Base-by-base conservation (phyloP, 202 grass and related monocot species). In the Cymbopogon flexuosus region DNA sequence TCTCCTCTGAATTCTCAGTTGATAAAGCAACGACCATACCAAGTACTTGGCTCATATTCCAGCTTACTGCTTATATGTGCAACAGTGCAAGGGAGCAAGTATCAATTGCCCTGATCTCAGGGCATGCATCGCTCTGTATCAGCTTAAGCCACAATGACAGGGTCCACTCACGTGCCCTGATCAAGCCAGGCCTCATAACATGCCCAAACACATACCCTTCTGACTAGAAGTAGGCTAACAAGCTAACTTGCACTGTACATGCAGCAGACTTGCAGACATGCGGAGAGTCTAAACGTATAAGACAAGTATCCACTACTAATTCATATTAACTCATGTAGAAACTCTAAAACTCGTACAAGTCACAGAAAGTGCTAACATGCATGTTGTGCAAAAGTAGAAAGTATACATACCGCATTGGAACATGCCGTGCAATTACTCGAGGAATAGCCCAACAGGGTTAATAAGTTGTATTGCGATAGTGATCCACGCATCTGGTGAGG, bases 401-500 rank as follows among this genome's bases (percentile, higher is more conserved):
- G 79, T 27, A 65, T 56, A 72, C 88, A 84, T 92, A 97, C 95
- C 59, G 69, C 81, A 73, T 73, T 81, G 58, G 90, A 94, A 88
- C 95, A 97, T 7, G 92, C 92, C n/a, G 90, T 97, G 73, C 95
- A 97, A 74, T 87, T 93, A 41, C 87, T 85, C 2, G 95, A 97
- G 70, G 92, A 90, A 79, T 97, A 84, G 13, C 94, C 94, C 37
- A 97, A 62, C 33, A 97, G 91, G 3, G 95, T 97, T 69, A 97
- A 47, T 58, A 92, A 81, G 80, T 89, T 85, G 81, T 85, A 94
- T 36, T 91, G 92, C 0, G 90, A 86, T 37, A 94, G 70, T 76
- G 88, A 97, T 64, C 95, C 95, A 58, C 95, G 76, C 27, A 97
- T 97, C 77, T 97, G 95, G 76, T 97, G 95, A 19, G 92, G 92